Base-by-base conservation (phyloP, 2,329 filamentous ascomycete genomes). In the Myriosclerotinia curreyana region DNA sequence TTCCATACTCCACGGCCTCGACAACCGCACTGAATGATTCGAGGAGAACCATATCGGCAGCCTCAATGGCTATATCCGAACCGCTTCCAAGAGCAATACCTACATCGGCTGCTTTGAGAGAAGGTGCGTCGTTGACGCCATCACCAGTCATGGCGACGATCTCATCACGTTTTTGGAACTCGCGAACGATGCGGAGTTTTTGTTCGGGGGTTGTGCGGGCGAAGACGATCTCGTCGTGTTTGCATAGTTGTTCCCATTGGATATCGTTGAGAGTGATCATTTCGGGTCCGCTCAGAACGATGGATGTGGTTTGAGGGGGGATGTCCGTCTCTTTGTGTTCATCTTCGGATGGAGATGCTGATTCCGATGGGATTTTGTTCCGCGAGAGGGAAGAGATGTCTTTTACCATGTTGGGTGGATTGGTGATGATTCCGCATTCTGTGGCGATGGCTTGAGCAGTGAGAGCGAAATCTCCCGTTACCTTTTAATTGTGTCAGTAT, bases 121-220 rank as follows among this genome's bases (percentile, higher is more conserved):
- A 81, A 5, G 83, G 84, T 61, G 78, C 78, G 66, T 81, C 78
- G 62, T 80, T 80, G n/a, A 80, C 78, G 36, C 79, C 79, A 64
- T 78, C 78, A 5, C 79, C 78, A 1, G 78, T 80, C 78, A 80
- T 82, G 7, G 79, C 83, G 11, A 85, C 82, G 44, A 83, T 81
- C 44, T 83, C 77, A 4, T 82, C 79, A 7, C 69, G 61, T 5
- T 82, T 79, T 71, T 90, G 88, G 66, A 69, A 64, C 54, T 69
- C 87, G 49, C 83, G 83, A 15, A 92, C 88, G 66, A 92, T 92
- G 40, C 87, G 84, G 6, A 92, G 81, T 73, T 92, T 92, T 73
- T 92, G 88, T 71, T 92, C 89, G 0, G 89, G 89, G 0, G 88
- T 91, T 0, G 88, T 92, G 14, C 88, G 80, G 0, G 89, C 86